phyloP scores from a whole-genome alignment of 2,329 filamentous ascomycete genomes.

The Tolypocladium inflatum region DNA sequence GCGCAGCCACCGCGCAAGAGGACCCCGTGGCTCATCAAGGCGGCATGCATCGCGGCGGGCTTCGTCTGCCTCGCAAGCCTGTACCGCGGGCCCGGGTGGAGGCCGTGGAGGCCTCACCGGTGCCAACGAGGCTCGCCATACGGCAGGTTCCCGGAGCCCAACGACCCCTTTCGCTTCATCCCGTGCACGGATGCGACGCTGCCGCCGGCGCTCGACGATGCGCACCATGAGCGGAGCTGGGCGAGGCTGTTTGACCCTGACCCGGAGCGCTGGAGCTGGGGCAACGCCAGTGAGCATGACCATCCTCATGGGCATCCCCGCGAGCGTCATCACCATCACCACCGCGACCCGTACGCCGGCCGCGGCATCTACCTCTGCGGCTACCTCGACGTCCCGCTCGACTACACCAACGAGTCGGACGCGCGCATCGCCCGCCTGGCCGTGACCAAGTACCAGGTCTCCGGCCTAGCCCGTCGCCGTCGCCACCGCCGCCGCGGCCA shows the following conservation, averaged over 20 bases:
- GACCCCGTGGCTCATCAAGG: background rate
- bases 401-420: constrained; percentile 36
- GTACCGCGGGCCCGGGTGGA: background rate
- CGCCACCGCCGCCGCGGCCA: constrained; percentile 3
- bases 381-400: constrained; percentile 37
- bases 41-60: background rate
- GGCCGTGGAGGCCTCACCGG: constrained; percentile 2
- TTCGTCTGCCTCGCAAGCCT: background rate
- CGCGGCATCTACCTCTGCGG: constrained; percentile 38
- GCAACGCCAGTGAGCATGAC: constrained; percentile 10
- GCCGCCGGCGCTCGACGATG: constrained; percentile 31
- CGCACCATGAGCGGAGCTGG: constrained; percentile 27
- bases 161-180: constrained; percentile 37
- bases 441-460: constrained; percentile 39
- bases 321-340: background rate
- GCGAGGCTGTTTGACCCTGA: constrained; percentile 30
- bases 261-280: constrained; percentile 38
- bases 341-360: constrained; percentile 22
- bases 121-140: constrained; percentile 5
- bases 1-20: background rate
- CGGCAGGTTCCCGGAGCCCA: constrained; percentile 24
- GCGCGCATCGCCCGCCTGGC: constrained; percentile 33
- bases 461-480: constrained; percentile 24
- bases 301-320: background rate
- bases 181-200: constrained; percentile 34